phyloP scores from a whole-genome alignment of 805 yeast species.

The Candida dendrica region DNA sequence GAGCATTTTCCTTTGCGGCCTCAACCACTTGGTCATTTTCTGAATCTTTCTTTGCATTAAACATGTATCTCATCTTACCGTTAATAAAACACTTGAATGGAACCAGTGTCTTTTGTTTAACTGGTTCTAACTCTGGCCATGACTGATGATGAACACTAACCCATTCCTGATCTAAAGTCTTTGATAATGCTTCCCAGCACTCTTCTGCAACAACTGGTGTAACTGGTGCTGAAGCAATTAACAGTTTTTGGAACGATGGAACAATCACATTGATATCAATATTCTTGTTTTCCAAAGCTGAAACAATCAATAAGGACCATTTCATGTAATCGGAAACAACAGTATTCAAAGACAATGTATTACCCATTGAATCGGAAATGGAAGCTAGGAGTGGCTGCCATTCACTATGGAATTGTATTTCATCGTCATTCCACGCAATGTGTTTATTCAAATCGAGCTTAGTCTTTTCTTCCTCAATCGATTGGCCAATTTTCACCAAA shows the following conservation, averaged over 20 bases:
- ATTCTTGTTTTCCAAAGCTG: constrained; percentile 28
- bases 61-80: constrained; percentile 57
- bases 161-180: constrained; percentile 26
- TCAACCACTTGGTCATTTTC: constrained; percentile 29
- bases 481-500: constrained; percentile 27
- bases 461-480: background rate
- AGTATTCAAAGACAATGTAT: constrained; percentile 66
- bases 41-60: constrained; percentile 30
- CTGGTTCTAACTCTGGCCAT: constrained; percentile 56
- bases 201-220: constrained; percentile 82
- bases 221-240: constrained; percentile 70
- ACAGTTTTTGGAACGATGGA: constrained; percentile 43
- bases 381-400: constrained; percentile 38
- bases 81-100: constrained; percentile 61
- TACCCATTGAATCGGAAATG: constrained; percentile 54
- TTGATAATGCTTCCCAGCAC: constrained; percentile 49
- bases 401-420: constrained; percentile 51
- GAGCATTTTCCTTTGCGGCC: constrained; percentile 24
- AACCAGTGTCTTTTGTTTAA: constrained; percentile 27
- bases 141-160: constrained; percentile 43
- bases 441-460: background rate
- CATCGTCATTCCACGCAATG: constrained; percentile 29
- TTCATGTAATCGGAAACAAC: constrained; percentile 89
- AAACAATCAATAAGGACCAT: constrained; percentile 45
- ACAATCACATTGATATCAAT: constrained; percentile 36